A percentile compares a stretch with the other conserved stretches of the same genome.
Conservation (phyloP, 306 rosid species). For the Vicia faba region DNA sequence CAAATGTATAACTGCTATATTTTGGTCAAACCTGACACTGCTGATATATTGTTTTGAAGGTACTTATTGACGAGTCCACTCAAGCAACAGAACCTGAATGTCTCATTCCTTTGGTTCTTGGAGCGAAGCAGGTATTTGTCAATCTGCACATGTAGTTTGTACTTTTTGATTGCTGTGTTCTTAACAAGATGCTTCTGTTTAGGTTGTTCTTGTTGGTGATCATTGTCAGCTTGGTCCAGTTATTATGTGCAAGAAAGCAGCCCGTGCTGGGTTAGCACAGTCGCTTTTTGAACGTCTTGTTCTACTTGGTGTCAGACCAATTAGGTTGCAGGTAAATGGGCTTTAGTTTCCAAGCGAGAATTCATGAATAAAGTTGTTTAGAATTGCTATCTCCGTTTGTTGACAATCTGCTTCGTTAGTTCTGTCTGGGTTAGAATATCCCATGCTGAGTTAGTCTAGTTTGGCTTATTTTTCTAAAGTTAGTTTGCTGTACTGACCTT, state of each 20-base stretch:
- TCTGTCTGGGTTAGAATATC: slow-evolving; percentile 5
- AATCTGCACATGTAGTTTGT: not conserved
- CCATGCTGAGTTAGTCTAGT: slow-evolving; percentile 12
- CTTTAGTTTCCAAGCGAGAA: slow-evolving; percentile 12
- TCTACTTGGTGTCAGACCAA: slow-evolving; percentile 94
- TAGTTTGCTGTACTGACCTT: not conserved
- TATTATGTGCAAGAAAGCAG: slow-evolving; percentile 99
- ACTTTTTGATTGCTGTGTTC: slow-evolving; percentile 18
- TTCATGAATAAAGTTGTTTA: slow-evolving; percentile 3
- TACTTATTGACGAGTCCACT: slow-evolving; percentile 99
- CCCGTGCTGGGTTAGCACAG: slow-evolving; percentile 98
- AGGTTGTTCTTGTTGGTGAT: slow-evolving; percentile 98
- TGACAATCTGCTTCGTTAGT: slow-evolving; percentile 1
- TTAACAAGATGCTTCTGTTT: slow-evolving; percentile 38
- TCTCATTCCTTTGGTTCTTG: slow-evolving; percentile 97
- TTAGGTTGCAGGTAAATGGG: slow-evolving; percentile 89
- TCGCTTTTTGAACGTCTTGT: slow-evolving; percentile 99
- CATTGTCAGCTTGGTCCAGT: slow-evolving; percentile 99
- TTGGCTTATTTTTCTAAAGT: slow-evolving; percentile 7
- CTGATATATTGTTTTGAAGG: slow-evolving; percentile 49
- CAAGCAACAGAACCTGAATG: slow-evolving; percentile 99
- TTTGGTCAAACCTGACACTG: slow-evolving; percentile 36
- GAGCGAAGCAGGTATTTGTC: slow-evolving; percentile 88
- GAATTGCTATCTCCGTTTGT: slow-evolving; percentile 12
- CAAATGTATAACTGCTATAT: not conserved